phyloP scores from a whole-genome alignment of 495 filamentous ascomycete species.

The Bombardia bombarda region DNA sequence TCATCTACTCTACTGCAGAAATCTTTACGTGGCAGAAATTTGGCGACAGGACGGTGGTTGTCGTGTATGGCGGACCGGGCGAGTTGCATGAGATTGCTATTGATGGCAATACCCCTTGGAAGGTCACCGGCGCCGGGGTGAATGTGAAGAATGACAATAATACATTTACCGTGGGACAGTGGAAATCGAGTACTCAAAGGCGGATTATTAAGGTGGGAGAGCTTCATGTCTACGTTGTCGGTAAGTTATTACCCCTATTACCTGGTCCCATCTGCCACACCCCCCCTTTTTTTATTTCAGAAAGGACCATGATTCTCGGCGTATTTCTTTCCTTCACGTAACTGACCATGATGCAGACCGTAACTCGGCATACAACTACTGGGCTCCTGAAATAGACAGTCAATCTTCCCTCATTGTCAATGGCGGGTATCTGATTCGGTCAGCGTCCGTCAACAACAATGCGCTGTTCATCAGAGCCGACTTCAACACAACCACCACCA shows the following conservation, averaged over 20 bases:
- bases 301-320: too few relatives aligned
- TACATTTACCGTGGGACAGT: constrained; percentile 4
- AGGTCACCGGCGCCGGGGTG: constrained; percentile 19
- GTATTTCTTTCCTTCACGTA: too few relatives aligned
- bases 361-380: constrained; percentile 72
- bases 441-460: constrained; percentile 41
- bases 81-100: constrained; percentile 66
- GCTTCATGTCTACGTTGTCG: constrained; percentile 45
- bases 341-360: constrained; percentile 34
- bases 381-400: constrained; percentile 52
- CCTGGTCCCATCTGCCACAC: too few relatives aligned
- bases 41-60: constrained; percentile 41
- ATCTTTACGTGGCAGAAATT: constrained; percentile 56
- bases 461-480: constrained; percentile 58
- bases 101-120: constrained; percentile 42
- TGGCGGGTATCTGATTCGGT: constrained; percentile 69
- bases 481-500: constrained; percentile 55
- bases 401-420: constrained; percentile 51
- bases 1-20: constrained; percentile 71
- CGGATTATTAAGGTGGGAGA: constrained; percentile 43
- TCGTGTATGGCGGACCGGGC: constrained; percentile 62
- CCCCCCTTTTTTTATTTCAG: too few relatives aligned
- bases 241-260: too few relatives aligned
- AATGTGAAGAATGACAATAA: not conserved
- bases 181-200: constrained; percentile 1